Conservation (phyloP, 148 eudicot species). For the Nepenthes gracilis region DNA sequence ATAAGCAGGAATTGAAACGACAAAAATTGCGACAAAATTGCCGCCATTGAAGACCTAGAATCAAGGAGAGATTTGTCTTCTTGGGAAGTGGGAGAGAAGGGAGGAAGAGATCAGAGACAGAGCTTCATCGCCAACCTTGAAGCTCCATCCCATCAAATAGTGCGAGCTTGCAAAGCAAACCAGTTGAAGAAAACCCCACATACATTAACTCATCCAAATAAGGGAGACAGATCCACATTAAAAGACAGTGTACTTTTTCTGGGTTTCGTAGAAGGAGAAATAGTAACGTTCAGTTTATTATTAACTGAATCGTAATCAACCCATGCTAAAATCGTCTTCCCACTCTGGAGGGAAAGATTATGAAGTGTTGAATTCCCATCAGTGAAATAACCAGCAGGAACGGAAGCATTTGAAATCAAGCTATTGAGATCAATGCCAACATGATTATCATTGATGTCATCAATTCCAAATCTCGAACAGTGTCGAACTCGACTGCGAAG, state of each 20-base stretch:
- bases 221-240: conserved; percentile 44
- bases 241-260: conserved; percentile 31
- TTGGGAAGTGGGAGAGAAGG: conserved; percentile 37
- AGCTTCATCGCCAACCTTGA: conserved; percentile 53
- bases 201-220: conserved; percentile 46
- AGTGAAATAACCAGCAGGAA: conserved; percentile 8
- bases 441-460: conserved; percentile 6
- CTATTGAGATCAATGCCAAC: conserved; percentile 4
- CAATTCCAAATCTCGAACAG: neutral
- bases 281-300: too few relatives aligned
- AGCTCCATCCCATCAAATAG: conserved; percentile 66
- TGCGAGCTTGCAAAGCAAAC: conserved; percentile 68
- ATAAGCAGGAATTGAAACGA: conserved; percentile 14
- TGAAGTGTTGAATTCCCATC: too few relatives aligned
- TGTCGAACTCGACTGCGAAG: conserved; percentile 1
- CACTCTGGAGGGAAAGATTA: too few relatives aligned
- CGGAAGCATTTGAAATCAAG: neutral
- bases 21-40: conserved; percentile 23
- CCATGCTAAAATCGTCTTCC: too few relatives aligned
- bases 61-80: conserved; percentile 16
- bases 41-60: conserved; percentile 26
- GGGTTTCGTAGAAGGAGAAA: conserved; percentile 45
- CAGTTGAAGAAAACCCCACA: conserved; percentile 77
- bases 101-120: conserved; percentile 33
- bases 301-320: too few relatives aligned